These are phyloP conservation scores for Candida coquimbonensis DNA, from an alignment of 805 yeast species.

Conservation along the genomic window DNA sequence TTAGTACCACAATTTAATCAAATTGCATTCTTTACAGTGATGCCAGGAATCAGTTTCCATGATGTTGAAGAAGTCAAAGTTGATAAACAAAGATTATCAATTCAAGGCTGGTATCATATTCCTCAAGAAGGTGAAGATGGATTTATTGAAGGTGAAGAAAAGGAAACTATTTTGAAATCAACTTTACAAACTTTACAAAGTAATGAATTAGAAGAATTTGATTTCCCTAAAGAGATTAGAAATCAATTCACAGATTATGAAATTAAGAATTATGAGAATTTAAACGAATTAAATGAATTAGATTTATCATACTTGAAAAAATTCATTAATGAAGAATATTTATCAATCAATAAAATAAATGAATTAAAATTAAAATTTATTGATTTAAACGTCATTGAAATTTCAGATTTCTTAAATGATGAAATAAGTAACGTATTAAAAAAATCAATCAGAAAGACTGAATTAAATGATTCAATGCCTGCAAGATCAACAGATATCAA, in stretches of 20 bases:
- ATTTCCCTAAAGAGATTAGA: constrained; percentile 65
- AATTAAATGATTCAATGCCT: constrained; percentile 59
- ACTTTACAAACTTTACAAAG: constrained; percentile 77
- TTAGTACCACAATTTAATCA: constrained; percentile 93
- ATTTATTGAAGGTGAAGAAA: constrained; percentile 75
- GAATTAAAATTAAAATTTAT: constrained; percentile 46
- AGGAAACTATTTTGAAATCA: constrained; percentile 61
- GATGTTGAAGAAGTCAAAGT: constrained; percentile 96
- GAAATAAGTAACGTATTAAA: constrained; percentile 43
- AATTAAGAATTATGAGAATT: constrained; percentile 22
- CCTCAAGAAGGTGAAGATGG: constrained; percentile 94
- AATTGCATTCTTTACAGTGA: constrained; percentile 90
- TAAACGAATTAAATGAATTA: constrained; percentile 7
- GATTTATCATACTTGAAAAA: constrained; percentile 46
- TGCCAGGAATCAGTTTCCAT: constrained; percentile 94
- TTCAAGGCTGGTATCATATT: constrained; percentile 98
- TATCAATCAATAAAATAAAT: constrained; percentile 32
- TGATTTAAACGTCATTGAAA: constrained; percentile 63
- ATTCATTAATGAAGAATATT: constrained; percentile 50
- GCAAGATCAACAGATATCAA: constrained; percentile 43
- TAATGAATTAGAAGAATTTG: constrained; percentile 69
- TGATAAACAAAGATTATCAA: constrained; percentile 83
- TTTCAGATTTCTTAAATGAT: constrained; percentile 54
- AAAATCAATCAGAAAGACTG: constrained; percentile 44
- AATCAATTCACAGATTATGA: constrained; percentile 35